Evolutionary conservation across 2,329 filamentous ascomycete species (phyloP), one percentile per base, ranked within the genome.

Genomic region (Xylariales sp.): DNA sequence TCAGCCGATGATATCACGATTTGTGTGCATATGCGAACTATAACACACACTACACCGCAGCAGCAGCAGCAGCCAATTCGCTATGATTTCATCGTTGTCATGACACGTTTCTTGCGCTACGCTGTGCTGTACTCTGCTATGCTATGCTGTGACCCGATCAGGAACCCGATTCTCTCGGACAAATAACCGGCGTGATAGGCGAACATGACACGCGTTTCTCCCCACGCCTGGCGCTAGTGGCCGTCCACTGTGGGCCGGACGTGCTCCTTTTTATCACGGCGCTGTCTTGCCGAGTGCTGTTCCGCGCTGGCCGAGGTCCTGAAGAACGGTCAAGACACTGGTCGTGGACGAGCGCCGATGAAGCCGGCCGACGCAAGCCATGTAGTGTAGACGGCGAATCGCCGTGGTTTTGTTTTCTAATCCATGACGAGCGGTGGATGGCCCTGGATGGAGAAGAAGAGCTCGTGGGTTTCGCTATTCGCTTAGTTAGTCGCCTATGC

Each of bases 1-100:
- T 45, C 30, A 18, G 23, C 5, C 30, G 46, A 59, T 60, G 56
- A 65, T 55, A 54, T 60, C 41, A 49, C 41, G 30, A 9, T 41
- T 41, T 41, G 7, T 8, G 14, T 50, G 23, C 8, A 52, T 34
- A 39, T 36, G 30, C 43, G 41, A 58, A 60, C 57, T 49, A 39
- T 34, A 32, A 36, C 9, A 43, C 36, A 18, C 43, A 12, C n/a
- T n/a, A 43, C 36, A 18, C 43, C 12, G 12, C 50, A 43, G 50
- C 12, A 45, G 49, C 12, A 39, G 14, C 43, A 34, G 32, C 32
- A 5, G 32, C 23, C 23, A 39, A 8, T 39, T 34, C 5, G 10
- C 32, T 5, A 60, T 60, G 55, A 54, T 36, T 23, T 48, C 41
- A 60, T 58, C 18, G 18, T n/a, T 18, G 6, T 16, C 16, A 55